Evolutionary conservation across 192 early-diverging fungal species (phyloP), one percentile per base, ranked within the genome.

Genomic region (Coemansia sp.): DNA sequence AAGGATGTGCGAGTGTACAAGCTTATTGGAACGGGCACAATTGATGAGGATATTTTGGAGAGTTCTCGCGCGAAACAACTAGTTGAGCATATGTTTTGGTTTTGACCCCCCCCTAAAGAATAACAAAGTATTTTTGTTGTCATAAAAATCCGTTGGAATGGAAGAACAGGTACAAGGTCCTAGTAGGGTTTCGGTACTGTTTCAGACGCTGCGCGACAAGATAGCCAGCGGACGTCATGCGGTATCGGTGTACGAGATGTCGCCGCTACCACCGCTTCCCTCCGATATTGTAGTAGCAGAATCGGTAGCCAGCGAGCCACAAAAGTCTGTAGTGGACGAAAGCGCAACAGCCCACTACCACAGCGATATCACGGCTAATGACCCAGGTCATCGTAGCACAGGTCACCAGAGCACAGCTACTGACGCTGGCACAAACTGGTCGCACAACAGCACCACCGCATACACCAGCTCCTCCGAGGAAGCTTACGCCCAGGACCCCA

Each of bases 1-100:
- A 13, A 86, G 50, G 89, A 91, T 29, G 94, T 96, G 0, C 76
- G 80, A n/a, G 87, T 94, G 4, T 83, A 88, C 31, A n/a, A n/a
- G 33, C 33, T 34, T 10, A 34, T 34, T 34, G 33, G 5, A 5
- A 45, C 7, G 7, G 65, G 73, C 13, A 86, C 89, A 6, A 84
- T 94, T 55, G 94, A 96, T 42, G 74, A 73, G 38, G 62, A 47
- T 41, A 79, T 79, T 29, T 56, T 67, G 54, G 76, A 79, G 41
- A 68, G 57, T 52, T 68, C 75, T 0, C 31, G 52, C 27, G 68
- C 76, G 1, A 79, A 79, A 48, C 60, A 65, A 10, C 44, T 80
- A 0, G 67, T 80, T 8, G 77, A 80, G 57, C 75, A 79, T 11
- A 69, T 72, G 69, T 66, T 79, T 57, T 79, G 75, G 75, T 57